phyloP scores from a whole-genome alignment of 176 grass and related monocot species.

The Cenchrus purpureus region DNA sequence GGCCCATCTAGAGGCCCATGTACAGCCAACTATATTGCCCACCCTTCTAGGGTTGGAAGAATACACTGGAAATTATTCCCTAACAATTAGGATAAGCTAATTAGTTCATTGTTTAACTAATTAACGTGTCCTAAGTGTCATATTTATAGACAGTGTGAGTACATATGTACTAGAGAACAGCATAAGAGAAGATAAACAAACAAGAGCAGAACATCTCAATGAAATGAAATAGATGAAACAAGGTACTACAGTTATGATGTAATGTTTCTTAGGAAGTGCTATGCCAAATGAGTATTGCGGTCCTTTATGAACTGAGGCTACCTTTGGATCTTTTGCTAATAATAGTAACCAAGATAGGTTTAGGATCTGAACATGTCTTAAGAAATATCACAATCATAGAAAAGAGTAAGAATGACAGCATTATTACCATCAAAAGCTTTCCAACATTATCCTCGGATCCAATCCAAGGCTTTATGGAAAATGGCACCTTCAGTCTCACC shows the following conservation, averaged over 20 bases:
- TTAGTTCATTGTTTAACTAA: background rate
- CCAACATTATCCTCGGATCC: conserved; percentile 82
- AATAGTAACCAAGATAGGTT: conserved; percentile 27
- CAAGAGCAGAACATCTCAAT: conserved; percentile 11
- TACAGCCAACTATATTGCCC: no score
- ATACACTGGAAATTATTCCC: no score
- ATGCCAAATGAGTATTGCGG: background rate
- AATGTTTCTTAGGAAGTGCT: conserved; percentile 31
- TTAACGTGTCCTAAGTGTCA: background rate
- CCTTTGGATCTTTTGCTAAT: background rate
- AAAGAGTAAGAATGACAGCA: conserved; percentile 20
- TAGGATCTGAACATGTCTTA: conserved; percentile 6
- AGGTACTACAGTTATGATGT: background rate
- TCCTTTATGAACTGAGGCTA: background rate
- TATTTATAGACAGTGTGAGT: background rate
- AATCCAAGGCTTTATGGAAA: conserved; percentile 75
- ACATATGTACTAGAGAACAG: conserved; percentile 9
- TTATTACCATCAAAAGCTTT: conserved; percentile 92
- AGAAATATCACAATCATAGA: background rate
- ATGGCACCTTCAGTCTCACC: conserved; percentile 71
- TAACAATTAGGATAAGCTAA: background rate
- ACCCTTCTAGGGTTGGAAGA: no score
- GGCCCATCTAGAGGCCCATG: no score
- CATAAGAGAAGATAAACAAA: conserved; percentile 25
- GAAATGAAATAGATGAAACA: conserved; percentile 6